These are phyloP conservation scores for Lichtheimia corymbifera DNA, from an alignment of 371 early-diverging fungal genomes.

Conservation along the genomic window DNA sequence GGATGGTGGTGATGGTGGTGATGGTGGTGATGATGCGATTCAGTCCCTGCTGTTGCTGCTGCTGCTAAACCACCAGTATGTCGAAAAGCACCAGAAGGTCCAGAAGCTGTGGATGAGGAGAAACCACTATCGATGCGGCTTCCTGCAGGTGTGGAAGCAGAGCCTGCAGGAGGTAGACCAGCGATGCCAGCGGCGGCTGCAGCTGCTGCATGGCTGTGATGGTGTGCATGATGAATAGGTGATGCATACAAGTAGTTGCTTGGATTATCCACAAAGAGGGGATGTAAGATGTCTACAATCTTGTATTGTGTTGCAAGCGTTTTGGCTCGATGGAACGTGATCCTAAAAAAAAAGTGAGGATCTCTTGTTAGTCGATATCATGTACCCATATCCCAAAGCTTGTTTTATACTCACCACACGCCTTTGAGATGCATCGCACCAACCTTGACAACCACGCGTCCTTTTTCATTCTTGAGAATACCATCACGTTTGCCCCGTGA, in stretches of 20 bases:
- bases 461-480: conserved; percentile 84
- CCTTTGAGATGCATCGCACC: conserved; percentile 91
- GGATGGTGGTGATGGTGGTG: conserved; percentile 15
- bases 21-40: background rate
- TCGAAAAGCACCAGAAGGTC: conserved; percentile 9
- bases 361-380: too few relatives aligned
- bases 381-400: too few relatives aligned
- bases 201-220: conserved; percentile 8
- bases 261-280: conserved; percentile 79
- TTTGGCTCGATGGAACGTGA: conserved; percentile 72
- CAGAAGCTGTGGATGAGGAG: conserved; percentile 2
- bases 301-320: conserved; percentile 70
- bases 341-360: conserved; percentile 33
- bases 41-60: too few relatives aligned
- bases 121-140: conserved; percentile 18
- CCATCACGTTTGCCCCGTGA: conserved; percentile 87
- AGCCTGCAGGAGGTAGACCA: conserved; percentile 11
- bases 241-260: conserved; percentile 36
- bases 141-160: conserved; percentile 8
- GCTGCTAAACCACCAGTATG: conserved; percentile 5
- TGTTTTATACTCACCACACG: conserved; percentile 64
- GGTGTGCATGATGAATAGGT: conserved; percentile 18
- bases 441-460: conserved; percentile 80
- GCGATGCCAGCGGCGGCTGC: conserved; percentile 12
- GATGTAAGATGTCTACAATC: conserved; percentile 68